Conservation (phyloP, 495 filamentous ascomycete genomes). For the Lindgomyces ingoldianus region DNA sequence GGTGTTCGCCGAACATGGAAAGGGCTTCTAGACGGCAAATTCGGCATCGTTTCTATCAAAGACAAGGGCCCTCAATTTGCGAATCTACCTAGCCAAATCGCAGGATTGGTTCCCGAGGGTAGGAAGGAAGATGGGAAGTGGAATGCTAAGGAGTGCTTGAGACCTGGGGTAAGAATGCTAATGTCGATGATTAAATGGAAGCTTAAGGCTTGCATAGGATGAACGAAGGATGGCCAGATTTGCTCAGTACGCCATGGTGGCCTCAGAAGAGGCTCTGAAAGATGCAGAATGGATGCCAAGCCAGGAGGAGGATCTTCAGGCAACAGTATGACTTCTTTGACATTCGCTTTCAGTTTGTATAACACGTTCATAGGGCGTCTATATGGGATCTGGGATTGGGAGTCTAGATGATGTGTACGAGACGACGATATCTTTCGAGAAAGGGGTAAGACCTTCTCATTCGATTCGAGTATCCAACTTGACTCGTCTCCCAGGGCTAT, state of each 20-base stretch:
- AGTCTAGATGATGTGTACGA: slow-evolving; percentile 87
- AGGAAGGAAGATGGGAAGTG: slow-evolving; percentile 60
- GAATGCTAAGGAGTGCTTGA: slow-evolving; percentile 76
- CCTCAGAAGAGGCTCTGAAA: slow-evolving; percentile 79
- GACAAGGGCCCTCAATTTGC: slow-evolving; percentile 60
- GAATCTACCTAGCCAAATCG: slow-evolving; percentile 78
- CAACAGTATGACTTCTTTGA: slow-evolving; percentile 53
- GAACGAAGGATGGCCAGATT: slow-evolving; percentile 88
- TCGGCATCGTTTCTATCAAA: slow-evolving; percentile 73
- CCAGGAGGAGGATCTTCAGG: slow-evolving; percentile 62
- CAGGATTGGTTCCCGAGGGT: slow-evolving; percentile 74
- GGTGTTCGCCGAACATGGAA: slow-evolving; percentile 77
- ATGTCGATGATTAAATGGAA: not conserved
- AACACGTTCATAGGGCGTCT: slow-evolving; percentile 64
- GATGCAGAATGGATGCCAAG: slow-evolving; percentile 80
- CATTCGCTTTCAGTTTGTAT: not conserved
- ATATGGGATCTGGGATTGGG: slow-evolving; percentile 94
- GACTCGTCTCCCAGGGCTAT: slow-evolving; percentile 62
- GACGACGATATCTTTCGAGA: slow-evolving; percentile 73
- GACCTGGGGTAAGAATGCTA: slow-evolving; percentile 49
- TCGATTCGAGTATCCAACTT: not conserved
- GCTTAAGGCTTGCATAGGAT: slow-evolving; percentile 51
- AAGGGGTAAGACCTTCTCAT: slow-evolving; percentile 66
- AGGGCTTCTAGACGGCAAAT: slow-evolving; percentile 73
- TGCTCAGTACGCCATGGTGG: slow-evolving; percentile 86